These are phyloP conservation scores for Corniculantispora saksenae DNA, from an alignment of 2,329 filamentous ascomycete genomes.

Conservation along the genomic window DNA sequence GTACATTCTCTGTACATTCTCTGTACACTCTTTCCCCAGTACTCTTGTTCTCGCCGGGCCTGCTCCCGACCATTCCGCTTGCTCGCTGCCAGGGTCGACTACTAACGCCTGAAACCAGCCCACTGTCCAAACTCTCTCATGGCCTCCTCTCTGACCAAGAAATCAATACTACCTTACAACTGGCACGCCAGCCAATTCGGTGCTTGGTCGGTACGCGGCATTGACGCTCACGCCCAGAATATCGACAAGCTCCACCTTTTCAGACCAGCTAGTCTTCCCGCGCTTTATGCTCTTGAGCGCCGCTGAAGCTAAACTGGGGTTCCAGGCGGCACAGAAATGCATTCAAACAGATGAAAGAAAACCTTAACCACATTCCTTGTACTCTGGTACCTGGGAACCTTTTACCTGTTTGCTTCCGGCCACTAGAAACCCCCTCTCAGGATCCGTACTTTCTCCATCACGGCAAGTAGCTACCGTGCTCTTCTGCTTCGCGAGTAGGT, in stretches of 20 bases:
- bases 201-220: conserved; percentile 5
- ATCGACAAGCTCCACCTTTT: background rate
- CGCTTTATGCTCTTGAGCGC: background rate
- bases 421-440: background rate
- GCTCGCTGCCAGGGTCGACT: background rate
- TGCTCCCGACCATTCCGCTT: background rate
- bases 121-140: conserved; percentile 10
- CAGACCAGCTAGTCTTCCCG: background rate
- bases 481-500: background rate
- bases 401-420: background rate
- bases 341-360: conserved; percentile 6
- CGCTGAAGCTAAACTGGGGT: background rate
- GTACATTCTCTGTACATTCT: background rate
- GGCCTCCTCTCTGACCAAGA: background rate
- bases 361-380: background rate
- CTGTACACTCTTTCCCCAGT: background rate
- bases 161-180: background rate
- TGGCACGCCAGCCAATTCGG: background rate
- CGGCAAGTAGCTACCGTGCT: background rate
- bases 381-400: background rate
- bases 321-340: background rate
- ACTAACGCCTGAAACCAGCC: conserved; percentile 12
- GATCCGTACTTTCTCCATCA: background rate
- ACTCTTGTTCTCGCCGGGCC: background rate
- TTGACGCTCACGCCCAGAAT: background rate